phyloP scores from a whole-genome alignment of 306 rosid species.

The Dalbergia oliveri region DNA sequence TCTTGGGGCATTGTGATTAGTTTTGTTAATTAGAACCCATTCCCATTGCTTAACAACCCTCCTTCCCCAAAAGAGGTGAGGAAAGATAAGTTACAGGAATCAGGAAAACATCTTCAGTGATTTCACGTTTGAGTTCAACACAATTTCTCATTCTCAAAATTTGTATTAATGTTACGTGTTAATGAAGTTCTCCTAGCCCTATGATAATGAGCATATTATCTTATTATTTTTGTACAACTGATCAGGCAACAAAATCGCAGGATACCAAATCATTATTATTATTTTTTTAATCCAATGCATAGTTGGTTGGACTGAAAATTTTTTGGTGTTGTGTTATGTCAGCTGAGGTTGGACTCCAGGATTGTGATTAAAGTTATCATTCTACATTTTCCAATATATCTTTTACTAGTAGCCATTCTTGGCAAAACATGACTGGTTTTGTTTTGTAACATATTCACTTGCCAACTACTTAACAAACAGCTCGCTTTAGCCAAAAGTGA shows the following conservation, averaged over 20 bases:
- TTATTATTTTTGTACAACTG: background rate
- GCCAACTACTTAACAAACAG: background rate
- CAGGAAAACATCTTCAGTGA: background rate
- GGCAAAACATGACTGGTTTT: background rate
- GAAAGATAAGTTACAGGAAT: constrained; percentile 10
- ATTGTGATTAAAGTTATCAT: constrained; percentile 19
- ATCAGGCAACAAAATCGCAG: background rate
- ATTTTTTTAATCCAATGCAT: background rate
- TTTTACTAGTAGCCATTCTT: constrained; percentile 31
- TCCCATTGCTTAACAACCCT: constrained; percentile 1
- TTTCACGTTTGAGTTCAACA: background rate
- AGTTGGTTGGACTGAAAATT: constrained; percentile 15
- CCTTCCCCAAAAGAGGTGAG: background rate
- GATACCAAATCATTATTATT: background rate
- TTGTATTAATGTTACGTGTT: background rate
- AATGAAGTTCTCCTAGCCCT: constrained; percentile 4
- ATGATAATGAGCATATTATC: background rate
- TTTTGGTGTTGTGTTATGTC: constrained; percentile 17
- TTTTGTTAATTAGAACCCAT: background rate
- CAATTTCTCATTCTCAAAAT: background rate
- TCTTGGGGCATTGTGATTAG: background rate
- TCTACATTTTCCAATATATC: background rate
- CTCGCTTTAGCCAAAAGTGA: background rate
- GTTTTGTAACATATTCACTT: constrained; percentile 14
- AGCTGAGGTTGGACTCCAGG: constrained; percentile 39